Conservation (phyloP, 2,329 filamentous ascomycete species). For the Fusarium napiforme region DNA sequence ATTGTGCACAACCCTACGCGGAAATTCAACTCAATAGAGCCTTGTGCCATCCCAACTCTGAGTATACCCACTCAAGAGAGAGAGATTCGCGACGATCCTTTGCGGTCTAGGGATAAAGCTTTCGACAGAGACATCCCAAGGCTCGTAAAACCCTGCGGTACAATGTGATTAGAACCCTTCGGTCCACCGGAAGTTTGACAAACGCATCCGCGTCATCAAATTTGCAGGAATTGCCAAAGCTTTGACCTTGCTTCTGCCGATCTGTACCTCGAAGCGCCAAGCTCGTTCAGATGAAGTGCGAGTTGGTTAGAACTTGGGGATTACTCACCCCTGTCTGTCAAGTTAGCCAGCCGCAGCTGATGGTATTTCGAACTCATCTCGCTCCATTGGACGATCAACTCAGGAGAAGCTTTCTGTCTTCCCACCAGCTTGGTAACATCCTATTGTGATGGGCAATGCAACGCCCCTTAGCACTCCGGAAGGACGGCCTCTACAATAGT, state of each 20-base stretch:
- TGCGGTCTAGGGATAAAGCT: neutral
- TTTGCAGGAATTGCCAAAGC: neutral
- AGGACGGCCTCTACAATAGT: neutral
- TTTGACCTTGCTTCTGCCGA: neutral
- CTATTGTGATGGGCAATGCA: neutral
- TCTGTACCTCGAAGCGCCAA: neutral
- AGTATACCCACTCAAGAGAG: neutral
- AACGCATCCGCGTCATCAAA: neutral
- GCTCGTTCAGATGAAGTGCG: neutral
- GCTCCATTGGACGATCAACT: slow-evolving; percentile 18
- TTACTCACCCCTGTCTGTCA: neutral
- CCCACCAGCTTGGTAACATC: neutral
- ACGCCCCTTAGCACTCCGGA: neutral
- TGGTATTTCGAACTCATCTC: slow-evolving; percentile 25
- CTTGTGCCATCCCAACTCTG: neutral
- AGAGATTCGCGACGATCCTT: slow-evolving; percentile 22
- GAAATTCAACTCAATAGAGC: neutral
- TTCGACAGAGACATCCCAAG: neutral
- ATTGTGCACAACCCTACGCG: neutral
- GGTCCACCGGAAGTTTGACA: neutral
- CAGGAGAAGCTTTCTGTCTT: neutral
- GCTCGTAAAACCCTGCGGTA: no score
- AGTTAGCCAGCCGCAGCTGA: neutral
- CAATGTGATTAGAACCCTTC: neutral
- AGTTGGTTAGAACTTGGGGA: neutral